These are phyloP conservation scores for Myxozyma mucilagina DNA, from an alignment of 805 yeast genomes.

Conservation along the genomic window DNA sequence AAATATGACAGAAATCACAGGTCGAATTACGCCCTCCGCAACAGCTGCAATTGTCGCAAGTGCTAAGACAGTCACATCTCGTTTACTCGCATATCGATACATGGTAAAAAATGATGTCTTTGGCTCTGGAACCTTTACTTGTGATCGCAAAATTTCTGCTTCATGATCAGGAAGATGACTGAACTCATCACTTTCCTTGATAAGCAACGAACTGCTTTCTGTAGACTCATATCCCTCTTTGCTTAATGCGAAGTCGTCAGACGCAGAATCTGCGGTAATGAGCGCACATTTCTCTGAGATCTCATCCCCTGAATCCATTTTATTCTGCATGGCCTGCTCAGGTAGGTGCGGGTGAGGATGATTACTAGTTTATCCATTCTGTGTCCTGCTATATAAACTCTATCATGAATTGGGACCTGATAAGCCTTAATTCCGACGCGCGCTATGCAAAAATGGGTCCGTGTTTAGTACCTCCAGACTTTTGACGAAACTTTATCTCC, in stretches of 20 bases:
- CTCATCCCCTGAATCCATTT: neutral
- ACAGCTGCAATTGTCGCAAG: slow-evolving; percentile 36
- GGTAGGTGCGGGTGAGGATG: too few species aligned
- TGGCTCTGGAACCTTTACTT: slow-evolving; percentile 11
- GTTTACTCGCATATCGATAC: slow-evolving; percentile 24
- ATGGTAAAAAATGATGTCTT: slow-evolving; percentile 12
- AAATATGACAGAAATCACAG: slow-evolving; percentile 30
- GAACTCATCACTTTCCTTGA: slow-evolving; percentile 17
- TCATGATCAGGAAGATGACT: slow-evolving; percentile 19
- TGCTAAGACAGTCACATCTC: slow-evolving; percentile 8
- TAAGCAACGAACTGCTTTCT: neutral
- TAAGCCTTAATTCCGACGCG: too few species aligned
- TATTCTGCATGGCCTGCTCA: neutral
- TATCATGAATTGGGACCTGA: too few species aligned
- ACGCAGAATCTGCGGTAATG: neutral
- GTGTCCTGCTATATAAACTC: too few species aligned
- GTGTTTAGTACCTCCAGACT: too few species aligned
- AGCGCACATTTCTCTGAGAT: slow-evolving; percentile 3
- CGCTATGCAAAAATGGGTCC: too few species aligned
- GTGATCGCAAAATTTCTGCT: slow-evolving; percentile 17
- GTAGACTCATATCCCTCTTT: neutral
- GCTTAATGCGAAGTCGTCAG: neutral
- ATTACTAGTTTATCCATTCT: too few species aligned
- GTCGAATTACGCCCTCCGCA: slow-evolving; percentile 45
- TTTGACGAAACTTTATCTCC: too few species aligned